A percentile compares a stretch with the other conserved stretches of the same genome.
Evolutionary conservation across 176 grass and related monocot genomes (phyloP).

Genomic region (Aegilops sharonensis): DNA sequence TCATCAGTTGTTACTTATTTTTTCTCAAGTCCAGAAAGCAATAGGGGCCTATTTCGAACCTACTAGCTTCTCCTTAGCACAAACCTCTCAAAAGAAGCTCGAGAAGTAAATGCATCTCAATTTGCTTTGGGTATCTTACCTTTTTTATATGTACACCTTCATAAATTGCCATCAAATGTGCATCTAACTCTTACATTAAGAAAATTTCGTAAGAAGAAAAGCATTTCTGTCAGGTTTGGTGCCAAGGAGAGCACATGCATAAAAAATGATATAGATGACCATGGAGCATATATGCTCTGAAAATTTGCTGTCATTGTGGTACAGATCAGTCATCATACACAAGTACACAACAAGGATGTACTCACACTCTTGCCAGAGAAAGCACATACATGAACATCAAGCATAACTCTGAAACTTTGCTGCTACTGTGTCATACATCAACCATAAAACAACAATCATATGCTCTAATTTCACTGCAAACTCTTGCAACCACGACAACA

Average conservation of each 20-base stretch:
- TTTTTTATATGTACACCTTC: neutral
- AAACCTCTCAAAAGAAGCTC: neutral
- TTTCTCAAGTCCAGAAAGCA: neutral
- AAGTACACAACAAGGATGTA: neutral
- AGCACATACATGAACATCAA: neutral
- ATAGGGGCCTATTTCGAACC: neutral
- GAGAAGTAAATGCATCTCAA: neutral
- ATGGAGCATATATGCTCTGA: neutral
- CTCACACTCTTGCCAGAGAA: neutral
- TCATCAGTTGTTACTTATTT: neutral
- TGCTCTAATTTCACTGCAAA: neutral
- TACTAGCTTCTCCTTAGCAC: neutral
- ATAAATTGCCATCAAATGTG: neutral
- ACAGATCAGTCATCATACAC: neutral
- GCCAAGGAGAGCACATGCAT: neutral
- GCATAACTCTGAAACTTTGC: neutral
- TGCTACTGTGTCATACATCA: neutral
- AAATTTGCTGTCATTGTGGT: neutral
- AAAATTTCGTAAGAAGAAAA: neutral
- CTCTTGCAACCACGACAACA: neutral
- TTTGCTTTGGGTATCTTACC: neutral
- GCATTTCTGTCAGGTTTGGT: neutral
- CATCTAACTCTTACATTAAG: neutral
- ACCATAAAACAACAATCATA: neutral
- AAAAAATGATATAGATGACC: neutral